A percentile compares a stretch with the other conserved stretches of the same genome.
phyloP scores from a whole-genome alignment of 2,329 filamentous ascomycete species.

The Neonectria sp. region DNA sequence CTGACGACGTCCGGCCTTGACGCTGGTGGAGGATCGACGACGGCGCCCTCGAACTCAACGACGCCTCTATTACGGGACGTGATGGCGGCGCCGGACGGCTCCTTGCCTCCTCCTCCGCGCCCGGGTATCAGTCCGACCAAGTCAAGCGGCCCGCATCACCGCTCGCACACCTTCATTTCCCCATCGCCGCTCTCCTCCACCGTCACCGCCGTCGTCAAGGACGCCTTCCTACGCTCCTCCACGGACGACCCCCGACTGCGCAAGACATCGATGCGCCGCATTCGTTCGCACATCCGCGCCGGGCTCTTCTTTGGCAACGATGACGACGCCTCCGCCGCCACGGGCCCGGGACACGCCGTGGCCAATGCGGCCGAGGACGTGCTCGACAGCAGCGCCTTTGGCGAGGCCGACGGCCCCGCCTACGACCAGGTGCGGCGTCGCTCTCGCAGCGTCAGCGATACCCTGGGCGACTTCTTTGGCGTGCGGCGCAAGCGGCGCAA shows the following conservation, averaged over 20 bases:
- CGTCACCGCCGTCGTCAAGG: slow-evolving; percentile 70
- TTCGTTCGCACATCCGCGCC: slow-evolving; percentile 66
- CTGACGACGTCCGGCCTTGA: slow-evolving; percentile 29
- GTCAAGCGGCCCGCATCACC: slow-evolving; percentile 47
- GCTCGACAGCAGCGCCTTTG: slow-evolving; percentile 36
- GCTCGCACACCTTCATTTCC: slow-evolving; percentile 67
- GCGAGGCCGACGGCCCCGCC: slow-evolving; percentile 34
- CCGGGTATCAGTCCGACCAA: slow-evolving; percentile 48
- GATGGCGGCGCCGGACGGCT: slow-evolving; percentile 43
- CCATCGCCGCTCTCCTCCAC: slow-evolving; percentile 73
- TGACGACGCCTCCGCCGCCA: slow-evolving; percentile 45
- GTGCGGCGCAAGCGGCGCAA: slow-evolving; percentile 52
- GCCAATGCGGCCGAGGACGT: slow-evolving; percentile 48
- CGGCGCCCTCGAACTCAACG: slow-evolving; percentile 49
- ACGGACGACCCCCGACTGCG: slow-evolving; percentile 58
- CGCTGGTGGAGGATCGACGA: slow-evolving; percentile 33
- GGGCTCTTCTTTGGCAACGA: slow-evolving; percentile 69
- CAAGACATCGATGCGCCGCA: slow-evolving; percentile 62
- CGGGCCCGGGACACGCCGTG: slow-evolving; percentile 36
- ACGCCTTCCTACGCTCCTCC: slow-evolving; percentile 66
- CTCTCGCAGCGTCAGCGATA: slow-evolving; percentile 59
- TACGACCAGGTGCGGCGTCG: slow-evolving; percentile 46
- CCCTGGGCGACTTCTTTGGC: slow-evolving; percentile 58
- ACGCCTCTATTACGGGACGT: slow-evolving; percentile 51
- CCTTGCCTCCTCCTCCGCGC: slow-evolving; percentile 50